Evolutionary conservation across 2,329 filamentous ascomycete species (phyloP).

Genomic region (Penicillium sp.): DNA sequence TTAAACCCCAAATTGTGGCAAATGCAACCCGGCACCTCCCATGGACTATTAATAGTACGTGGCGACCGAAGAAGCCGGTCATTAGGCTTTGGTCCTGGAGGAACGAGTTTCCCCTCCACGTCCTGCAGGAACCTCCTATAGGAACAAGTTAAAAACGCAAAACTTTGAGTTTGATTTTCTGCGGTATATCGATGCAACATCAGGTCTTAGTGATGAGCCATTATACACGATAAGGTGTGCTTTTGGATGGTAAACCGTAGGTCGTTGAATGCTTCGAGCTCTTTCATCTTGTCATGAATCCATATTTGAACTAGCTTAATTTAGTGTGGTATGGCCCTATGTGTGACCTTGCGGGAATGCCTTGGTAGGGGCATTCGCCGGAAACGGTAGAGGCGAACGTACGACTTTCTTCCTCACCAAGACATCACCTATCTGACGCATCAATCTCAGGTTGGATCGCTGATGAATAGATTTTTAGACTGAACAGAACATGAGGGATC

Average conservation of each 20-base stretch:
- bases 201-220: neutral
- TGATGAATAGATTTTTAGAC: no score
- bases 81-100: neutral
- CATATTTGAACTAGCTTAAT: neutral
- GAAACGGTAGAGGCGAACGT: neutral
- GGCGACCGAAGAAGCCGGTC: neutral
- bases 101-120: neutral
- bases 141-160: neutral
- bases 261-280: neutral
- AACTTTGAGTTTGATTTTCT: slow-evolving; percentile 2
- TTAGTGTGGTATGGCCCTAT: neutral
- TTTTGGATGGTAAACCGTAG: neutral
- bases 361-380: neutral
- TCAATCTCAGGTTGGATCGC: no score
- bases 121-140: slow-evolving; percentile 1
- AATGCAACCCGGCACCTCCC: slow-evolving; percentile 11
- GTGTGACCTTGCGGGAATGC: neutral
- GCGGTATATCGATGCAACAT: neutral
- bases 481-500: no score
- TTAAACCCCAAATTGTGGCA: slow-evolving; percentile 8
- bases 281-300: neutral
- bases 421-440: neutral
- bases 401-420: no score
- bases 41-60: slow-evolving; percentile 11
- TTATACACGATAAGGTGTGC: neutral